A percentile compares a stretch with the other conserved stretches of the same genome.
Conservation (phyloP, 1,284 basidiomycete genomes). For the Rhodotorula sp. region DNA sequence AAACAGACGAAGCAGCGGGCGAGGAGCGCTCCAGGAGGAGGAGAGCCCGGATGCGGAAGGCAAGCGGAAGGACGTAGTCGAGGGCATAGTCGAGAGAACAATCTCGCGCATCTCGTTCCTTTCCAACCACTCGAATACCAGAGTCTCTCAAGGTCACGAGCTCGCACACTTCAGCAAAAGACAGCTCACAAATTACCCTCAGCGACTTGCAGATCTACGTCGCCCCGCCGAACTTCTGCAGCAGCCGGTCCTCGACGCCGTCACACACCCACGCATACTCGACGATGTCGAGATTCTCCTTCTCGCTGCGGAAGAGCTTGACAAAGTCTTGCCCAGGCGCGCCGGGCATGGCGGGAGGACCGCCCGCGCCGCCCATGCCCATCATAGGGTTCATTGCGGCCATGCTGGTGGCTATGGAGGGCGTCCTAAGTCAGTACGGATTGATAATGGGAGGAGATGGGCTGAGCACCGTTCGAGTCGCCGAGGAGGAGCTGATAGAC, state of each 20-base stretch:
- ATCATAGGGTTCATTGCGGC: conserved; percentile 37
- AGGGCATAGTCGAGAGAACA: too few relatives aligned
- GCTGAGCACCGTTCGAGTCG: conserved; percentile 75
- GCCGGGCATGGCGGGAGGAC: conserved; percentile 43
- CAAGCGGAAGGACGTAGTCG: too few relatives aligned
- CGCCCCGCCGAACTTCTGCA: conserved; percentile 18
- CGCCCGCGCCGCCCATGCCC: conserved; percentile 3
- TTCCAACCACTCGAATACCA: too few relatives aligned
- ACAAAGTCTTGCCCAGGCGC: conserved; percentile 69
- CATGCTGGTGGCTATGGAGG: conserved; percentile 45
- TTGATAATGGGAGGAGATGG: neutral
- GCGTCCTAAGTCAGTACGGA: neutral
- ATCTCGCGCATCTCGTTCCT: too few relatives aligned
- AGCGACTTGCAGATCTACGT: neutral
- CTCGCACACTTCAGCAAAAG: too few relatives aligned
- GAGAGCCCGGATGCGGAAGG: too few relatives aligned
- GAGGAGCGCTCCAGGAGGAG: too few relatives aligned
- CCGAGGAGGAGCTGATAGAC: conserved; percentile 92
- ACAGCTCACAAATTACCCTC: too few relatives aligned
- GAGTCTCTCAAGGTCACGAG: too few relatives aligned
- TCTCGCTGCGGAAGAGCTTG: conserved; percentile 89
- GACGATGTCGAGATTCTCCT: conserved; percentile 83
- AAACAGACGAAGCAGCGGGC: too few relatives aligned
- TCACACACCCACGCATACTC: conserved; percentile 40
- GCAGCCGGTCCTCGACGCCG: conserved; percentile 40